A percentile compares a stretch with the other conserved stretches of the same genome.
phyloP scores from a whole-genome alignment of 225 moss, liverwort and hornwort genomes.

The Sphagnum tenellum region DNA sequence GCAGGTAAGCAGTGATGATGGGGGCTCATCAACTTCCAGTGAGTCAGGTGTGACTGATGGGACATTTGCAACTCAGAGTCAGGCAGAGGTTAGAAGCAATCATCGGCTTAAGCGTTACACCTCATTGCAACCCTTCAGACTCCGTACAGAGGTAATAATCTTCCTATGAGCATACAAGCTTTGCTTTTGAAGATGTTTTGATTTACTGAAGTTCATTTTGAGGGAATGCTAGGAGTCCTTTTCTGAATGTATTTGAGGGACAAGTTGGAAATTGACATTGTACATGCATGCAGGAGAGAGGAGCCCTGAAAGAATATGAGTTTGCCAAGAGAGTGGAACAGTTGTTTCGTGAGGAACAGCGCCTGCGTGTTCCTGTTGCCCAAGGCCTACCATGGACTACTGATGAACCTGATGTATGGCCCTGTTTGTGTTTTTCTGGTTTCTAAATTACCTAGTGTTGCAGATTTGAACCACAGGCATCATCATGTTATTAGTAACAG shows the following conservation, averaged over 20 bases:
- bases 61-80: conserved; percentile 12
- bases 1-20: conserved; percentile 10
- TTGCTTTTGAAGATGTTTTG: too few species aligned
- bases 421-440: too few species aligned
- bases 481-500: too few species aligned
- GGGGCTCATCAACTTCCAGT: conserved; percentile 4
- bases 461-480: too few species aligned
- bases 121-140: conserved; percentile 61
- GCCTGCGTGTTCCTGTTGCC: conserved; percentile 72
- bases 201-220: too few species aligned
- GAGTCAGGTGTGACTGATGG: conserved; percentile 13
- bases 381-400: conserved; percentile 95
- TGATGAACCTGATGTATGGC: conserved; percentile 60
- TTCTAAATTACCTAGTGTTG: too few species aligned
- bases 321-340: conserved; percentile 64
- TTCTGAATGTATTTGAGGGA: too few species aligned
- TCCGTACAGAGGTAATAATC: conserved; percentile 68
- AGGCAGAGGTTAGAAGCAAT: conserved; percentile 19
- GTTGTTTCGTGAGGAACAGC: conserved; percentile 63
- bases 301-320: conserved; percentile 61
- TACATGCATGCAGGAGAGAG: conserved; percentile 53
- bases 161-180: too few species aligned
- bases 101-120: conserved; percentile 40
- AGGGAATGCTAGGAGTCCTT: too few species aligned
- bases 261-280: too few species aligned